Evolutionary conservation across 2,329 filamentous ascomycete species (phyloP).

Genomic region (Ophiosphaerella herpotricha): DNA sequence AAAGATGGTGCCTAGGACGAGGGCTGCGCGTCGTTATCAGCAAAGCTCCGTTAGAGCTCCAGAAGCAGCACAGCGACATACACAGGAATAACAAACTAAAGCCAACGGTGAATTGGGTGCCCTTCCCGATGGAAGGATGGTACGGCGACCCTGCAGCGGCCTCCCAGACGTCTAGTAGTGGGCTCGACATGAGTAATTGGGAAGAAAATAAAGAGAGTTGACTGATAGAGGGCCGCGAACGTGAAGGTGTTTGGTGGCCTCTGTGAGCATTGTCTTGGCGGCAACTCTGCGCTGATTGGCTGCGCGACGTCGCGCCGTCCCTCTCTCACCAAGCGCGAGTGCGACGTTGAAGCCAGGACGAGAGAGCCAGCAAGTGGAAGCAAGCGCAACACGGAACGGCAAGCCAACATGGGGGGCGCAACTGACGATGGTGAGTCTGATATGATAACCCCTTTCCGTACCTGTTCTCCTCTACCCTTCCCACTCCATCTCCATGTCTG

Average conservation of each 20-base stretch:
- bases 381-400: constrained; percentile 10
- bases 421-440: constrained; percentile 44
- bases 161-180: constrained; percentile 86
- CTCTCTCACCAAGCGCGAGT: no score
- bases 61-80: constrained; percentile 28
- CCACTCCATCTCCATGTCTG: constrained; percentile 2
- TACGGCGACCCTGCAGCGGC: constrained; percentile 87
- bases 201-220: constrained; percentile 10
- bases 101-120: constrained; percentile 80
- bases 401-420: constrained; percentile 37
- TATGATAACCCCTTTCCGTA: no score
- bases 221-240: constrained; percentile 7
- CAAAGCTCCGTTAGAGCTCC: constrained; percentile 17
- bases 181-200: constrained; percentile 46
- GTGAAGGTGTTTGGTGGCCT: constrained; percentile 35
- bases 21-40: constrained; percentile 49
- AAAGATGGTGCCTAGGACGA: constrained; percentile 78
- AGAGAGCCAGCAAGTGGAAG: constrained; percentile 1
- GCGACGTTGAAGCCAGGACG: no score
- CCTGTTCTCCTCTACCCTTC: no score
- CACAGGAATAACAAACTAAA: constrained; percentile 75
- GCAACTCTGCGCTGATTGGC: constrained; percentile 16
- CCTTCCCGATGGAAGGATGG: constrained; percentile 77
- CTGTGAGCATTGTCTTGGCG: constrained; percentile 15
- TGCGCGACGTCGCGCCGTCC: neutral